These are phyloP conservation scores for Pleomassaria siparia DNA, from an alignment of 2,329 filamentous ascomycete genomes.

Conservation along the genomic window DNA sequence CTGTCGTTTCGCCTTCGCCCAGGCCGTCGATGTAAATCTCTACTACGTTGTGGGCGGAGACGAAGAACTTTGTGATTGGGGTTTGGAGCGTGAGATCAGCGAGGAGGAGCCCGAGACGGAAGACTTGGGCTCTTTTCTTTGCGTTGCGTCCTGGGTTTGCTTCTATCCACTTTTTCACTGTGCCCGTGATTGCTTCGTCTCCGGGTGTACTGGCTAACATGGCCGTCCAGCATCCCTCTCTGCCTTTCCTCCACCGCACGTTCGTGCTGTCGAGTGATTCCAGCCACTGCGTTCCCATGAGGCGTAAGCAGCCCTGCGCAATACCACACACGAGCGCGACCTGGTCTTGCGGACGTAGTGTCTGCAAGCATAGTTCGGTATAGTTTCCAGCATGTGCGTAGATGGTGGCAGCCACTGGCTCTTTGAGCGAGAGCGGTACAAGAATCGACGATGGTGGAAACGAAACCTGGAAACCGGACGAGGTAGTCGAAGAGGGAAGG, in stretches of 20 bases:
- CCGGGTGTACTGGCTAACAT: slow-evolving; percentile 26
- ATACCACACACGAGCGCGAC: slow-evolving; percentile 25
- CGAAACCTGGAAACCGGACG: slow-evolving; percentile 24
- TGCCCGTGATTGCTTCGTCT: slow-evolving; percentile 12
- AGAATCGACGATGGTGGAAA: slow-evolving; percentile 21
- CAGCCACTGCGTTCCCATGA: slow-evolving; percentile 30
- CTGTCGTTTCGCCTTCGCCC: slow-evolving; percentile 8
- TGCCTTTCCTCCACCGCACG: slow-evolving; percentile 25
- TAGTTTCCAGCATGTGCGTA: slow-evolving; percentile 5
- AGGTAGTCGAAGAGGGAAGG: slow-evolving; percentile 18
- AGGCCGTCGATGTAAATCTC: slow-evolving; percentile 10
- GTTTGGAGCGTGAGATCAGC: slow-evolving; percentile 25
- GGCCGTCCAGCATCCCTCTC: slow-evolving; percentile 20
- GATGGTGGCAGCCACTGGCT: slow-evolving; percentile 22
- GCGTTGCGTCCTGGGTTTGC: slow-evolving; percentile 9
- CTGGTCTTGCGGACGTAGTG: slow-evolving; percentile 27
- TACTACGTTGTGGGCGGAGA: slow-evolving; percentile 14
- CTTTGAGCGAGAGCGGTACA: slow-evolving; percentile 25
- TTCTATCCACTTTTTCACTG: slow-evolving; percentile 11
- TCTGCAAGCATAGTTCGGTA: slow-evolving; percentile 19
- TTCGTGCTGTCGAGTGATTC: slow-evolving; percentile 23
- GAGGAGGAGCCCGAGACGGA: slow-evolving; percentile 29
- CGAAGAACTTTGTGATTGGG: slow-evolving; percentile 10
- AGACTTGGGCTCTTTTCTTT: slow-evolving; percentile 25
- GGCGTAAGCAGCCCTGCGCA: slow-evolving; percentile 20